phyloP scores from a whole-genome alignment of 371 early-diverging fungal species.

The Mucor mucedo region DNA sequence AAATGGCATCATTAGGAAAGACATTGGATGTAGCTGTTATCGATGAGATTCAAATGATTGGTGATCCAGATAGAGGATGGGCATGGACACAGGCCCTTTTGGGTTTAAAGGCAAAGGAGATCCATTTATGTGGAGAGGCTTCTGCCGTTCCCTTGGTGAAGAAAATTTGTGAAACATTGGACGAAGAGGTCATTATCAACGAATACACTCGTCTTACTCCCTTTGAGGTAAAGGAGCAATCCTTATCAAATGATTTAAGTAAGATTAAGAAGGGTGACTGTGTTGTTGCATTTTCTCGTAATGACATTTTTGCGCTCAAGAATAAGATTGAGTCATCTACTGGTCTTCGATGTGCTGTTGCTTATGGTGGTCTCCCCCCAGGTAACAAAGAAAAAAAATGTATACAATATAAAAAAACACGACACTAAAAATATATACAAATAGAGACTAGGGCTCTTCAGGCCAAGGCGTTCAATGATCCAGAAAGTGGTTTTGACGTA shows the following conservation, averaged over 20 bases:
- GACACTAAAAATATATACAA: neutral
- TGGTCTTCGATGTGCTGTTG: constrained; percentile 84
- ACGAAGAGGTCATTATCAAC: constrained; percentile 82
- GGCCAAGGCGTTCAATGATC: constrained; percentile 91
- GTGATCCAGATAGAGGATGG: constrained; percentile 89
- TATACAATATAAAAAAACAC: neutral
- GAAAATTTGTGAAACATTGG: constrained; percentile 68
- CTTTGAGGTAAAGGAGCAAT: constrained; percentile 56
- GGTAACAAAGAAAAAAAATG: constrained; percentile 36
- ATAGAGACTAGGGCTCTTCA: constrained; percentile 86
- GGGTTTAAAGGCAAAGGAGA: constrained; percentile 80
- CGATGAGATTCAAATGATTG: constrained; percentile 97
- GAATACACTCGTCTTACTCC: constrained; percentile 82
- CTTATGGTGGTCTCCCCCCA: constrained; percentile 93
- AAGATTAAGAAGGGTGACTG: constrained; percentile 84
- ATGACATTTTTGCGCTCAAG: constrained; percentile 79
- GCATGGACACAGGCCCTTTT: constrained; percentile 94
- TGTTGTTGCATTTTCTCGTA: constrained; percentile 87
- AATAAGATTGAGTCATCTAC: constrained; percentile 77
- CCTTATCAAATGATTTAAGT: constrained; percentile 61
- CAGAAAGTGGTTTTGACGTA: constrained; percentile 78
- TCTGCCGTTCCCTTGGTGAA: constrained; percentile 85
- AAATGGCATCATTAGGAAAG: constrained; percentile 79
- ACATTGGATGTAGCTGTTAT: constrained; percentile 88
- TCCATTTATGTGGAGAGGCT: constrained; percentile 95